Evolutionary conservation across 495 filamentous ascomycete species (phyloP), one percentile per base, ranked within the genome.

Genomic region (Trichoderma erinaceum): DNA sequence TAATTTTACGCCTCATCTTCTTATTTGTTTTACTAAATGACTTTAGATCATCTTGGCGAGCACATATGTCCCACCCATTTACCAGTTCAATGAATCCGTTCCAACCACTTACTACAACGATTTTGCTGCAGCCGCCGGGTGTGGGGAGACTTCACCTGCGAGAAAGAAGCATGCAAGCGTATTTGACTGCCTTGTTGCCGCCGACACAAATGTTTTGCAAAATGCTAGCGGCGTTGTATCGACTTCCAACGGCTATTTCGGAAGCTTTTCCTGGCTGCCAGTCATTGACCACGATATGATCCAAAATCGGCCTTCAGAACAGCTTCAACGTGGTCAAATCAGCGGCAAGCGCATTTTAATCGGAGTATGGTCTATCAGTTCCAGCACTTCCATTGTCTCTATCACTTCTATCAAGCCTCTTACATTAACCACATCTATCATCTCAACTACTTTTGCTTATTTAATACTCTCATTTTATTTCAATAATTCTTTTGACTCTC

Each of bases 281-380:
- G 88, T 90, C 18, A 86, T 85, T 0, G 88, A 90, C 71, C 81
- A 83, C 15, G 73, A 71, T 4, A 84, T 88, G 72, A 77, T 90
- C 68, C 77, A 78, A 64, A 76, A 84, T 35, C 79, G 77, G 0
- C 82, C 87, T 10, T 82, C 76, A 35, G 72, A 78, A 68, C 85
- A 88, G 71, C 76, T 89, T 11, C 68, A 75, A 6, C 68, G 74
- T 27, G 81, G 82, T 65, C 71, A 75, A 68, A 78, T 89, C 13
- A 87, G 85, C 68, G 86, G 87, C 8, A 72, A 79, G 25, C 75
- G 79, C 29, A 74, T 87, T 7, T 76, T 89, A 0, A 74, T 80
- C 11, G 84, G 84, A 32, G 56, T 61, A 61, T n/a, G n/a, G 29
- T 29, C 29, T 4, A 29, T 29, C 29, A 1, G 1, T 29, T 29